phyloP scores from a whole-genome alignment of 2,329 filamentous ascomycete species.

The Moelleriella libera region DNA sequence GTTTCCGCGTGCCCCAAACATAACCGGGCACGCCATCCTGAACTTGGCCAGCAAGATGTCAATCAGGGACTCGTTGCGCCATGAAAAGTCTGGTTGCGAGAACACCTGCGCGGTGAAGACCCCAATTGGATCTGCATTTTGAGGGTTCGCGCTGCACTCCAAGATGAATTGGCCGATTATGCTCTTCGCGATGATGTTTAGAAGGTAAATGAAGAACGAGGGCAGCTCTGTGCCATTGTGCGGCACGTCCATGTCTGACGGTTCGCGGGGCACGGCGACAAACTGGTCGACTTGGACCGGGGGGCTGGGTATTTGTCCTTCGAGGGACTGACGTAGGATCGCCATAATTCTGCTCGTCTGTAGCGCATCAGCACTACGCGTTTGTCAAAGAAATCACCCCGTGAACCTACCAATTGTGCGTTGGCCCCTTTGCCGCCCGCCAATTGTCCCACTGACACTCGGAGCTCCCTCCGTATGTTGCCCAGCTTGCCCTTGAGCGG shows the following conservation, averaged over 20 bases:
- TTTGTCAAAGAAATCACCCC: too few relatives aligned
- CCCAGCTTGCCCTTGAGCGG: constrained; percentile 52
- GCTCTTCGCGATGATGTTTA: constrained; percentile 64
- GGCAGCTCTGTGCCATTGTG: constrained; percentile 43
- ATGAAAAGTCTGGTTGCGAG: constrained; percentile 50
- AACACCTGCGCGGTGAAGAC: constrained; percentile 64
- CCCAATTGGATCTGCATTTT: constrained; percentile 65
- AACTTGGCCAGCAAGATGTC: constrained; percentile 82
- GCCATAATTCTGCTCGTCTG: constrained; percentile 22
- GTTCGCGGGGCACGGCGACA: constrained; percentile 29
- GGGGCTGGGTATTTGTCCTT: constrained; percentile 34
- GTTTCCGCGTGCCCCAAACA: constrained; percentile 70
- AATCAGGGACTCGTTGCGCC: constrained; percentile 54
- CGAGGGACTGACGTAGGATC: constrained; percentile 37
- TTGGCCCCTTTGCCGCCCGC: constrained; percentile 52
- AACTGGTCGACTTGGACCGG: constrained; percentile 40
- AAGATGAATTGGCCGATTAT: constrained; percentile 56
- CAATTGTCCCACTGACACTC: constrained; percentile 60
- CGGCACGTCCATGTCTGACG: constrained; percentile 28
- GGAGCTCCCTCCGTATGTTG: constrained; percentile 57
- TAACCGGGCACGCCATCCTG: constrained; percentile 62
- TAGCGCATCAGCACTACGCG: too few relatives aligned
- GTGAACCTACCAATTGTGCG: constrained; percentile 19
- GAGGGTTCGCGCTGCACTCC: constrained; percentile 49
- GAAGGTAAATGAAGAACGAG: constrained; percentile 55